phyloP scores from a whole-genome alignment of 495 filamentous ascomycete species.

The Viridothelium virens region DNA sequence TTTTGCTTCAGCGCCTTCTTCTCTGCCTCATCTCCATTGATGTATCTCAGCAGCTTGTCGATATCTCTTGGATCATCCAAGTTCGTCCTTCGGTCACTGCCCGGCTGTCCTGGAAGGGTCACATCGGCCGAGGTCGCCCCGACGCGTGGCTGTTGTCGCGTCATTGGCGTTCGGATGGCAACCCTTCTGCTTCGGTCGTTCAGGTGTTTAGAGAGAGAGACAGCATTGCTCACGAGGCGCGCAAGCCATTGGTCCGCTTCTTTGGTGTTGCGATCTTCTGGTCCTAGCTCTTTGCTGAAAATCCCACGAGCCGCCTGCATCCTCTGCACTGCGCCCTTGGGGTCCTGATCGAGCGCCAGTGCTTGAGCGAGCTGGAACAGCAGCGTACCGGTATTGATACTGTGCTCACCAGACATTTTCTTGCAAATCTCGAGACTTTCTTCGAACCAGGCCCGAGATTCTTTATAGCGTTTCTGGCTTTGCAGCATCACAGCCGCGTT shows the following conservation, averaged over 20 bases:
- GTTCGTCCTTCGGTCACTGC: conserved; percentile 24
- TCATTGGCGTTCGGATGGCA: conserved; percentile 50
- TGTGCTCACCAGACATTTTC: conserved; percentile 74
- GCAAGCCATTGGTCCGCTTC: conserved; percentile 65
- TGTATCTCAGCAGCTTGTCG: conserved; percentile 80
- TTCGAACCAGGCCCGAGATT: conserved; percentile 95
- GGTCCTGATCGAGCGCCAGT: conserved; percentile 83
- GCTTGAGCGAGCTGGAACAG: conserved; percentile 96
- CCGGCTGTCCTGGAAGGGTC: conserved; percentile 31
- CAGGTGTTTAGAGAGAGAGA: conserved; percentile 82
- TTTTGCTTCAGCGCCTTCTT: conserved; percentile 63
- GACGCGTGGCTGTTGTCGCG: conserved; percentile 46
- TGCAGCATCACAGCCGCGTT: conserved; percentile 99
- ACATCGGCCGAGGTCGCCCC: conserved; percentile 40
- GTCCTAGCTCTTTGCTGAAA: conserved; percentile 75
- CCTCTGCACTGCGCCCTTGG: conserved; percentile 75
- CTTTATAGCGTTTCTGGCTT: conserved; percentile 79
- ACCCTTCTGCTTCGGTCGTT: conserved; percentile 63
- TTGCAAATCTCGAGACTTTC: conserved; percentile 81
- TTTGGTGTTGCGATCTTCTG: conserved; percentile 89
- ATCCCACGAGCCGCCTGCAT: conserved; percentile 97
- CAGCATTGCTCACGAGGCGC: conserved; percentile 88
- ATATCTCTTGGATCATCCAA: conserved; percentile 64
- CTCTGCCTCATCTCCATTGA: conserved; percentile 63
- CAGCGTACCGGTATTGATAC: conserved; percentile 88